Conservation (phyloP, 768 basidiomycete genomes). For the Lentinus brumalis region DNA sequence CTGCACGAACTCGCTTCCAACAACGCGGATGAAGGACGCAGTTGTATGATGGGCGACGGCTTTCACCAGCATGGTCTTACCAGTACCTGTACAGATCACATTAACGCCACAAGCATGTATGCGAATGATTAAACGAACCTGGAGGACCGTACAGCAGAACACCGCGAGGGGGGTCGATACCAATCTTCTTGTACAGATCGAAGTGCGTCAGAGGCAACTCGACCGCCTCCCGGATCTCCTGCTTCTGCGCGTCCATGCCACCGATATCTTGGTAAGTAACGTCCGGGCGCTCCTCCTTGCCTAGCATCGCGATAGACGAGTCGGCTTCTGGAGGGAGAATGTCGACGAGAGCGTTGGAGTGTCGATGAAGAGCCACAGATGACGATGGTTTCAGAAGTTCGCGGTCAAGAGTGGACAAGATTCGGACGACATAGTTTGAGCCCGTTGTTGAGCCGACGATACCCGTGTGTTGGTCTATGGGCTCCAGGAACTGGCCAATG, state of each 20-base stretch:
- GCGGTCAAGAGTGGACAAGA: conserved; percentile 94
- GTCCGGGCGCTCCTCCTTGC: conserved; percentile 93
- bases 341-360: conserved; percentile 98
- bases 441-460: conserved; percentile 99
- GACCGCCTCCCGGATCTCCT: conserved; percentile 98
- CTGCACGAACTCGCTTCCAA: conserved; percentile 98
- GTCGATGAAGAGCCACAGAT: conserved; percentile 97
- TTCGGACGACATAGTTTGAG: conserved; percentile 97
- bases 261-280: conserved; percentile 94
- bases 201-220: conserved; percentile 96
- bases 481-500: conserved; percentile 98
- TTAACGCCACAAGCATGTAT: not conserved
- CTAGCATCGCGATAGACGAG: conserved; percentile 94
- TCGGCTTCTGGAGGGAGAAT: conserved; percentile 98
- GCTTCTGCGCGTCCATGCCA: conserved; percentile 97
- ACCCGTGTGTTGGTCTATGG: conserved; percentile 95
- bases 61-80: conserved; percentile 98
- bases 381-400: conserved; percentile 97
- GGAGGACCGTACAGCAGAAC: conserved; percentile 97
- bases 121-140: conserved; percentile 48
- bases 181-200: conserved; percentile 98
- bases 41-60: conserved; percentile 99
- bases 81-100: conserved; percentile 65
- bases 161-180: conserved; percentile 97
- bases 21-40: conserved; percentile 96